Evolutionary conservation across 495 filamentous ascomycete species (phyloP), one percentile per base, ranked within the genome.

Genomic region (Trichoderma gamsii): DNA sequence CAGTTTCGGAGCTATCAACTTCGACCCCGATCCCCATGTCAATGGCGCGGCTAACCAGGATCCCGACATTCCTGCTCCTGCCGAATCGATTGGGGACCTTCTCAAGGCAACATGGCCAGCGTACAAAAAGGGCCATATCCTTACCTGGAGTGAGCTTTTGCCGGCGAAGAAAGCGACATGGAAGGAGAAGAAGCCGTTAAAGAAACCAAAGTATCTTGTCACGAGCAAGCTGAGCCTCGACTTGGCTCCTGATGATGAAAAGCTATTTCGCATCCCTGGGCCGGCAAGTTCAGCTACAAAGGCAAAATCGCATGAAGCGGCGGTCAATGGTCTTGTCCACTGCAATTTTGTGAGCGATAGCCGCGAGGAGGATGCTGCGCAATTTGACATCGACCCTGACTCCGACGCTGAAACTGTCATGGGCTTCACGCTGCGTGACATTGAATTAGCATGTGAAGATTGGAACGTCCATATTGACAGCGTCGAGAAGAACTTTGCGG

Each of bases 191-290:
- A 82, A 84, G 52, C 90, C 90, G 2, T 38, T 81, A 1, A 94
- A 92, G 75, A 82, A 85, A 13, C 92, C 96, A 23, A 97, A 91
- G 73, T 84, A 89, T 1, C 81, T 97, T 21, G 81, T 92, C 16
- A 92, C 92, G 0, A 92, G 89, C 15, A 99, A 98, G 76, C 82
- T 96, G 63, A 91, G 87, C 68, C 78, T 98, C 7, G 95, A 98
- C 68, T 77, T 97, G 13, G 87, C 88, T 4, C 82, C 83, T 63
- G 95, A 98, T 72, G 88, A 95, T 71, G 89, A 93, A 70, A 89
- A 90, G 69, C 78, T 82, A 12, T 99, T 99, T 75, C 87, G 84
- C 49, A 84, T 93, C 1, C 82, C 84, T 4, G 86, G 84, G 1
- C 80, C 85, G 25, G 77, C 81, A 0, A 77, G 70, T 21, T 46